Percentiles rank a stretch among this genome's conserved stretches.
These are phyloP conservation scores for Chenopodium suecicum DNA, from an alignment of 148 eudicot species.

Conservation along the genomic window DNA sequence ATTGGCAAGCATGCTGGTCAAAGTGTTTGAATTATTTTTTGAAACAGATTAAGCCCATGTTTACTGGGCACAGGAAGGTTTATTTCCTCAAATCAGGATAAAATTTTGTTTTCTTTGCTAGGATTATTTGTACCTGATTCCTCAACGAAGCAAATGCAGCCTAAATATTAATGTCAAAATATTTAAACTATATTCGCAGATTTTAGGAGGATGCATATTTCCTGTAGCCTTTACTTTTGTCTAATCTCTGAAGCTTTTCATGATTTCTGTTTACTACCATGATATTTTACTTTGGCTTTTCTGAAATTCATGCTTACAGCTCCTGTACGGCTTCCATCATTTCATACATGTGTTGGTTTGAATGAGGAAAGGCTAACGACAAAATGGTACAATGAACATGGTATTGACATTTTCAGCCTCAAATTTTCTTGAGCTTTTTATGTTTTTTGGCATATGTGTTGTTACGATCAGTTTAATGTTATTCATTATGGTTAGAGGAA, in stretches of 20 bases:
- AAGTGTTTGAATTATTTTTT: too few species aligned
- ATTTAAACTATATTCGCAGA: background rate
- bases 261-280: background rate
- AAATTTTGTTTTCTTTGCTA: background rate
- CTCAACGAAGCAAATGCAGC: background rate
- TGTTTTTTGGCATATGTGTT: background rate
- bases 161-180: background rate
- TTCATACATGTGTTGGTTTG: slow-evolving; percentile 93
- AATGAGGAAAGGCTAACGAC: slow-evolving; percentile 83
- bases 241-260: background rate
- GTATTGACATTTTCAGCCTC: slow-evolving; percentile 40
- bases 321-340: slow-evolving; percentile 93
- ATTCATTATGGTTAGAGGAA: background rate
- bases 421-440: background rate
- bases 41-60: background rate
- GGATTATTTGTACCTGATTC: background rate
- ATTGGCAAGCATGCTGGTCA: too few species aligned
- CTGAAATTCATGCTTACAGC: slow-evolving; percentile 39
- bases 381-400: slow-evolving; percentile 98
- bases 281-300: slow-evolving; percentile 2
- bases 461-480: background rate
- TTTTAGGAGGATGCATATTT: background rate
- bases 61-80: background rate
- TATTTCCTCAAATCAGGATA: background rate
- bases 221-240: background rate